Base-by-base conservation (phyloP, 768 basidiomycete genomes). In the Mycena sanguinolenta region DNA sequence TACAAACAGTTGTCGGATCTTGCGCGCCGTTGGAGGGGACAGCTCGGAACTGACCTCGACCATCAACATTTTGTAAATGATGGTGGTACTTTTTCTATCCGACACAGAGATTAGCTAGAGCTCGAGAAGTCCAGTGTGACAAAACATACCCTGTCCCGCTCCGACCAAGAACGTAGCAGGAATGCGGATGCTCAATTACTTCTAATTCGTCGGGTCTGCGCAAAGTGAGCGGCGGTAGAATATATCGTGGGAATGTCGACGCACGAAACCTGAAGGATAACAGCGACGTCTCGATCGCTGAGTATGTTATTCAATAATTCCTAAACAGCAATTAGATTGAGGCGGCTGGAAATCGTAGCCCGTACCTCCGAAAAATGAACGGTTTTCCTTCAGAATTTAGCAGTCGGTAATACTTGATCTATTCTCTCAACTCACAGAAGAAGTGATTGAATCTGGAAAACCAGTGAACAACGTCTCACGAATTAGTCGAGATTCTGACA, bases 1-100 rank as follows among this genome's bases (percentile, higher is more conserved):
- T 1, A 89, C 81, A 60, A 89, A 89, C 12, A 89, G 66, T 61
- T 88, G 87, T 7, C 88, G 82, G 3, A 85, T 85, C 69, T 81
- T 84, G 10, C 28, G 50, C 3, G 21, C 25, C 23, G 14, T 25
- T n/a, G 68, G n/a, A 21, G 44, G 23, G 16, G 53, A 46, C 16
- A 44, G 4, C 59, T 64, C 58, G 17, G 49, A 53, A 27, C 62
- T 63, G 16, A 39, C 63, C 23, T 69, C 68, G 10, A 64, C 39
- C 57, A 69, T 28, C 21, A 69, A 17, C 62, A 69, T 69, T 28
- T 64, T 63, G 42, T 69, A 69, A 23, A 69, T 12, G 23, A 69
- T 69, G 0, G 62, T 69, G 9, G 68, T 69, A 13, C 57, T 69
- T 14, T 69, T 69, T 13, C 68, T 69, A 30, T 10, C 17, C 28